Percentiles rank a stretch among this genome's conserved stretches.
These are phyloP conservation scores for Gynostemma pentaphyllum DNA, from an alignment of 306 rosid genomes.

Conservation along the genomic window DNA sequence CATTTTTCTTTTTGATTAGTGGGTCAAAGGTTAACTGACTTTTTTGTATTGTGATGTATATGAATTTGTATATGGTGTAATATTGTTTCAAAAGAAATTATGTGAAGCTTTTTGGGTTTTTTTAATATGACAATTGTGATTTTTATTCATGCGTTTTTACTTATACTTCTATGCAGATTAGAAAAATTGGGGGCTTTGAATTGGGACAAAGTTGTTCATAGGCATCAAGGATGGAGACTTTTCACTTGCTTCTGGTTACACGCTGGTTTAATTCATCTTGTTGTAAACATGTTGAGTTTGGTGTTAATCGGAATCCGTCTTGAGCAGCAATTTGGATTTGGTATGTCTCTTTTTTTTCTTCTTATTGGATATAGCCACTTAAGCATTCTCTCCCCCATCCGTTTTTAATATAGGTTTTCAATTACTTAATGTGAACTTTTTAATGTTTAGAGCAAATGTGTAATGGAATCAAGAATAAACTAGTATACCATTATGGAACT, in stretches of 20 bases:
- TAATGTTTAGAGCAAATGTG: not conserved
- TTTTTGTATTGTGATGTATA: not conserved
- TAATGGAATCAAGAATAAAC: not conserved
- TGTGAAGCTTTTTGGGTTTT: not conserved
- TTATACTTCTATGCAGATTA: constrained; percentile 21
- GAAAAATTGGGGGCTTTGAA: constrained; percentile 34
- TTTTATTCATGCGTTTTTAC: not conserved
- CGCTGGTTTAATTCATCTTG: constrained; percentile 42
- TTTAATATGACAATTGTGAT: not conserved
- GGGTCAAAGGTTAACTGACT: not conserved
- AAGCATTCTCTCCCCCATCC: too few species aligned
- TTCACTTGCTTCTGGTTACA: constrained; percentile 36
- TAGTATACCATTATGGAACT: not conserved
- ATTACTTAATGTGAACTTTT: not conserved
- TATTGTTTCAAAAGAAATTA: not conserved
- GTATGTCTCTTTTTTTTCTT: constrained; percentile 13
- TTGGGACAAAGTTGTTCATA: constrained; percentile 24
- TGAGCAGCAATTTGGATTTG: constrained; percentile 42
- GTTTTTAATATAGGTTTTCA: not conserved
- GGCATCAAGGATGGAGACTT: constrained; percentile 39
- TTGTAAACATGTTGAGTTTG: constrained; percentile 42
- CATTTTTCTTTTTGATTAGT: not conserved
- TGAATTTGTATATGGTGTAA: not conserved
- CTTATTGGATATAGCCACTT: too few species aligned
- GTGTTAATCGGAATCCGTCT: constrained; percentile 40